These are phyloP conservation scores for Sclerotinia minor DNA, from an alignment of 2,329 filamentous ascomycete genomes.

Conservation along the genomic window DNA sequence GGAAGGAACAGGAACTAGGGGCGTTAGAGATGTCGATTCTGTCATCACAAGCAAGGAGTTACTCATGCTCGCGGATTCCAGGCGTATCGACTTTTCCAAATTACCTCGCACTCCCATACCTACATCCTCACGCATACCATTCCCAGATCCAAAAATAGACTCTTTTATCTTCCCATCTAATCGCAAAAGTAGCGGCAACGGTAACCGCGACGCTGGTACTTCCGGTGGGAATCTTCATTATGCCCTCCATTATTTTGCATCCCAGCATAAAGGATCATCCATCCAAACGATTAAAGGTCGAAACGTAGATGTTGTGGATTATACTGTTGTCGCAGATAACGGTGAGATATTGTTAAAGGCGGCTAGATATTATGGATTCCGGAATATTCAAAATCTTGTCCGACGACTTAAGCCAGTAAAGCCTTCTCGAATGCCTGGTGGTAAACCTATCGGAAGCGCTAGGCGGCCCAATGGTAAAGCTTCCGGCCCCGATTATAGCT, in stretches of 20 bases:
- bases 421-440: constrained; percentile 77
- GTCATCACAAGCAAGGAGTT: constrained; percentile 97
- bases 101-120: constrained; percentile 62
- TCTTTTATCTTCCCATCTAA: constrained; percentile 71
- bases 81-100: constrained; percentile 73
- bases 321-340: constrained; percentile 60
- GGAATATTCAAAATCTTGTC: constrained; percentile 97
- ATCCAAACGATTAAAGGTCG: constrained; percentile 74
- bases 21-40: constrained; percentile 88
- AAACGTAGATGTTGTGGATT: constrained; percentile 90
- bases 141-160: constrained; percentile 72
- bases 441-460: constrained; percentile 58
- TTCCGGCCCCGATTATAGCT: constrained; percentile 69
- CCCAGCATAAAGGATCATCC: constrained; percentile 67
- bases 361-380: constrained; percentile 93
- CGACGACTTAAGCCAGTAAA: constrained; percentile 82
- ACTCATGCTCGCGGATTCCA: constrained; percentile 80
- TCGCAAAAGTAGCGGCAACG: constrained; percentile 45
- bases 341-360: constrained; percentile 69
- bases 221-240: constrained; percentile 89
- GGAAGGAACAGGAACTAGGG: constrained; percentile 54
- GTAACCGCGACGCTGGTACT: constrained; percentile 63
- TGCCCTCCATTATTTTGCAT: constrained; percentile 73
- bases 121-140: constrained; percentile 51
- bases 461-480: constrained; percentile 54